Base-by-base conservation (phyloP, 345 rosid species). In the Boechera divaricarpa region DNA sequence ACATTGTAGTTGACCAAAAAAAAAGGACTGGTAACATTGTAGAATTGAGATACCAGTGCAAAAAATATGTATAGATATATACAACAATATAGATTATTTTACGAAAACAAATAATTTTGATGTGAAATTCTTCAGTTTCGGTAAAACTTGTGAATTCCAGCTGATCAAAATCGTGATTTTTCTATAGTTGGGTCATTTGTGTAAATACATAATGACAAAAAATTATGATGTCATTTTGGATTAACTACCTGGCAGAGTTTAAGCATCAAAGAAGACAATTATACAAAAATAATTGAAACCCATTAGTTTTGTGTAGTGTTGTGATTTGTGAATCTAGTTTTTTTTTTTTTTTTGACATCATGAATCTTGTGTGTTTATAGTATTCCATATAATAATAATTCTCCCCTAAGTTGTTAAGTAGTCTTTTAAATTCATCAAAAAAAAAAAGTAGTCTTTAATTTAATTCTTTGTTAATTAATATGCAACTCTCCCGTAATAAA, bases 401-500 rank as follows among this genome's bases (percentile, higher is more conserved):
- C 31, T 66, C 58, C 35, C 32, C 18, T 0, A 49, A 10, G 36
- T 32, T 33, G 47, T 52, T 52, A 36, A 66, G 32, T 49, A 38
- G 13, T 52, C 45, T 8, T 5, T 28, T 21, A 21, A 1, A 21
- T 21, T 21, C 24, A 21, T 21, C 1, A 21, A 21, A 21, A 21
- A 21, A 21, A 21, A 21, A 21, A 21, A 21, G 21, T 21, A 21
- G 24, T 21, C 24, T 21, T 21, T 21, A 21, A 21, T 21, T 21
- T 38, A 36, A 15, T 38, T 9, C 2, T 55, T 15, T 39, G 42
- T 10, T 41, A 36, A 31, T 41, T 15, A 54, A n/a, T 36, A 39
- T 54, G 49, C 73, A 54, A 54, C 56, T 53, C 41, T 61, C 7
- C 39, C 18, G 31, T 76, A 76, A 76, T 76, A 62, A 63, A 24